Base-by-base conservation (phyloP, 495 filamentous ascomycete genomes). In the Hyaloscypha hepaticicola region DNA sequence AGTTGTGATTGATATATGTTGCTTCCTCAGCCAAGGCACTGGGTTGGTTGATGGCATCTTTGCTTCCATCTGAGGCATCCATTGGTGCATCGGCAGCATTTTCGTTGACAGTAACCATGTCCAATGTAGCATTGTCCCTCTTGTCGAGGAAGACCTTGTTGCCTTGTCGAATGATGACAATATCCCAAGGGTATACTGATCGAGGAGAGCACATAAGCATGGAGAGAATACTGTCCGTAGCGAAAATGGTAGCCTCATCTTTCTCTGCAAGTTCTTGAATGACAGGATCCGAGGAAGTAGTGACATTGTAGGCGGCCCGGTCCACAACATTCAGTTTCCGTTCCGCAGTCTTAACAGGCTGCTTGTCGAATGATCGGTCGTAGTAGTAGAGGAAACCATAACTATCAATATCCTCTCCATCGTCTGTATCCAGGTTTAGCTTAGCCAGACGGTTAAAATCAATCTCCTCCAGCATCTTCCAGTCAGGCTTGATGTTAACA, bases 1-100 rank as follows among this genome's bases (percentile, higher is more conserved):
- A 98, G 80, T 97, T 96, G 84, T 98, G 93, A 84, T 98, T 99
- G 88, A 99, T 99, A 80, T 96, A 94, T 28, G 95, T 99, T 27
- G 95, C 95, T 77, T 99, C 95, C 75, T 97, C 87, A 67, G 94
- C 93, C 24, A 99, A 85, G 28, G 95, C 92, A 52, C 81, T 79
- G 16, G 95, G 95, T 64, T 90, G 91, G 82, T 99, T 99, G 77
- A 99, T 92, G 59, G 85, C 78, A 66, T 99, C 95, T 77, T 96
- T 96, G 80, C 93, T 96, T 71, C 92, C 88, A 71, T 99, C 95
- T 34, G 91, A 86, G 21, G 89, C 81, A 75, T 99, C 95, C 48
- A 97, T 79, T 19, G 95, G 95, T 11, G 96, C 93, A 72, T 99
- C 95, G 49, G 90, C 89, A n/a, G 95, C 95, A 76, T 99, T 99